Base-by-base conservation (phyloP, 23 red algal species). In the Gracilaria domingensis region DNA sequence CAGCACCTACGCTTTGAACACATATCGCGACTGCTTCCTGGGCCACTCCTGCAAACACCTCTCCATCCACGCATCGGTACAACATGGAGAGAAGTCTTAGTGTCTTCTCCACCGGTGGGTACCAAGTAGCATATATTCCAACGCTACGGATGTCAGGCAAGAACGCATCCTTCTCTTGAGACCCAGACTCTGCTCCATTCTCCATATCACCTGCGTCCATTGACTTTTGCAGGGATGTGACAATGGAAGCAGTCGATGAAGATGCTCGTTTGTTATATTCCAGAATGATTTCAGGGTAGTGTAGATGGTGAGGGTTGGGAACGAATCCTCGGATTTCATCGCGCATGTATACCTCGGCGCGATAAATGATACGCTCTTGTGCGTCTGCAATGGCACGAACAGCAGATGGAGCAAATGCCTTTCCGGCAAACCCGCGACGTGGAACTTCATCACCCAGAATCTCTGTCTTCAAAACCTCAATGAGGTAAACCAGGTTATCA, bases 291-390 rank as follows among this genome's bases (percentile, higher is more conserved):
- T 74, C 84, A 5, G 91, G 91, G 60, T 92, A 92, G 76, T 98
- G 70, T 8, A 98, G 91, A 57, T 98, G 87, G 25, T 72, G 62
- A n/a, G 74, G 58, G 33, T 25, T 50, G 17, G 95, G 95, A 49
- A 86, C 84, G 72, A 95, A 98, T 21, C 80, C 75, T 37, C 84
- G 88, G 42, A 98, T 91, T 33, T 85, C 79, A 50, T 98, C 95
- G 24, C 92, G 91, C 75, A 98, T 83, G 21, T 66, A 98, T 12
- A 98, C 82, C 38, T 98, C 86, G 14, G 95, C 86, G 12, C 95
- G 95, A 77, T 91, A 98, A 33, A 94, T 95, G n/a, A 93, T 94
- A 34, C 95, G 91, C 83, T 98, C 95, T 55, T 94, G 95, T 21
- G 95, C 87, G 55, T 98, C 95, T 7, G 95, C 95, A 53, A 90